These are phyloP conservation scores for Wickerhamiella sorbophila DNA, from an alignment of 805 yeast species.

Conservation along the genomic window DNA sequence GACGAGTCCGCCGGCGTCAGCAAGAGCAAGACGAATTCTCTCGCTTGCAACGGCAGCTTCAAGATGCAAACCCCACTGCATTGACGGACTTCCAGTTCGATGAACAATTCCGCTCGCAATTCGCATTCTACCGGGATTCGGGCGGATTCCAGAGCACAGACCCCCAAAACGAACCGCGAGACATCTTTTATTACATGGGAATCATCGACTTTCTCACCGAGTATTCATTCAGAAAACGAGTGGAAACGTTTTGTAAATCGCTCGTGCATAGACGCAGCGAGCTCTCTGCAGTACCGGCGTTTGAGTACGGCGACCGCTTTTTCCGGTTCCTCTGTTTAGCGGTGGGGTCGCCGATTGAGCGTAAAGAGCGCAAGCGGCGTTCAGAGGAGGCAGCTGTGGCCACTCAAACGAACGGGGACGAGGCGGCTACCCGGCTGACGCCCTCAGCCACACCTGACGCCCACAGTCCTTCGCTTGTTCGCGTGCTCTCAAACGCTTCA, in stretches of 20 bases:
- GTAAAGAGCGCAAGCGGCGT: neutral
- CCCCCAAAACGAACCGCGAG: constrained; percentile 42
- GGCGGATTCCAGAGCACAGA: constrained; percentile 76
- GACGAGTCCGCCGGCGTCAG: constrained; percentile 6
- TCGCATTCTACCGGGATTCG: constrained; percentile 57
- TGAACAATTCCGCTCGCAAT: constrained; percentile 25
- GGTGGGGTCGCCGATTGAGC: constrained; percentile 15
- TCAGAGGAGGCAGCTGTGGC: too few species aligned
- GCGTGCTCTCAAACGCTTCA: neutral
- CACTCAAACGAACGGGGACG: too few species aligned
- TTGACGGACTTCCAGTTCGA: constrained; percentile 23
- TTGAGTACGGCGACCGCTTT: constrained; percentile 81
- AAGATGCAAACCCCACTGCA: constrained; percentile 24
- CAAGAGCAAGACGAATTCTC: constrained; percentile 20
- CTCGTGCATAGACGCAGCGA: constrained; percentile 51
- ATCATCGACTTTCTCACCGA: constrained; percentile 84
- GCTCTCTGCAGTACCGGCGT: constrained; percentile 82
- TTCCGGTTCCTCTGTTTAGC: constrained; percentile 41
- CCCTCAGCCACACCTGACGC: neutral
- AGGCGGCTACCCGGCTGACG: too few species aligned
- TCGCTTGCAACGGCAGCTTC: constrained; percentile 23
- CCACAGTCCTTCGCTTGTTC: neutral
- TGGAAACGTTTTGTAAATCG: constrained; percentile 79
- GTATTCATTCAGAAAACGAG: constrained; percentile 40
- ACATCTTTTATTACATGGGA: constrained; percentile 75